Base-by-base conservation (phyloP, 225 moss, liverwort and hornwort genomes). In the Thuidium tamariscinum region DNA sequence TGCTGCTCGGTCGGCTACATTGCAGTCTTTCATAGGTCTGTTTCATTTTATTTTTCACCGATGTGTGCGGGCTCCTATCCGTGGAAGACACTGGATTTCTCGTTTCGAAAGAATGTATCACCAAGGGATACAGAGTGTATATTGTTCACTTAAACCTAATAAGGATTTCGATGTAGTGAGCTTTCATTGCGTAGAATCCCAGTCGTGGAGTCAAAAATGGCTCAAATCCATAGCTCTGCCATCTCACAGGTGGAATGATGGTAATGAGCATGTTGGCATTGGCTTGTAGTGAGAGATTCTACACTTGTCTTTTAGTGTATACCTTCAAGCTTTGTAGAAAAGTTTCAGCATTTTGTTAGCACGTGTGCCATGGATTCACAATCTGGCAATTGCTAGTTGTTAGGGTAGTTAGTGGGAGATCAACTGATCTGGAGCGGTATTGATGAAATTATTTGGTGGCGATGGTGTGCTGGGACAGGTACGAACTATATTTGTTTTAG, bases 401-500 rank as follows among this genome's bases (percentile, higher is more conserved):
- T 56, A 80, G 30, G 18, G 11, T 82, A 67, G 60, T 60, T 61
- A 29, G 60, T 60, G 37, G 44, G 77, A 46, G 78, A 82, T 41
- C 74, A 64, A 56, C 13, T 36, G 42, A 62, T 74, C 20, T 26
- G 67, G 76, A 68, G 78, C 22, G 72, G 59, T 46, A 42, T 52
- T 89, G 59, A 91, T 82, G 68, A 69, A 85, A 60, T 77, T 48
- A 14, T 59, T 65, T 77, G 86, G 86, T 89, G 84, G 26, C 64
- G 32, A 74, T 79, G 84, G 51, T 83, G 39, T 44, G 41, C 52
- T 42, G 61, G 63, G 21, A 67, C 88, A 97, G 98, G 95, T 98
- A 66, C 89, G 97, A 94, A 98, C 98, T 9, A 97, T 98, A 77
- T 98, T 98, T 89, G 94, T 98, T 46, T 88, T 98, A 89, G 98